These are phyloP conservation scores for Penicillium sclerotiorum DNA, from an alignment of 2,329 filamentous ascomycete species.

Conservation along the genomic window DNA sequence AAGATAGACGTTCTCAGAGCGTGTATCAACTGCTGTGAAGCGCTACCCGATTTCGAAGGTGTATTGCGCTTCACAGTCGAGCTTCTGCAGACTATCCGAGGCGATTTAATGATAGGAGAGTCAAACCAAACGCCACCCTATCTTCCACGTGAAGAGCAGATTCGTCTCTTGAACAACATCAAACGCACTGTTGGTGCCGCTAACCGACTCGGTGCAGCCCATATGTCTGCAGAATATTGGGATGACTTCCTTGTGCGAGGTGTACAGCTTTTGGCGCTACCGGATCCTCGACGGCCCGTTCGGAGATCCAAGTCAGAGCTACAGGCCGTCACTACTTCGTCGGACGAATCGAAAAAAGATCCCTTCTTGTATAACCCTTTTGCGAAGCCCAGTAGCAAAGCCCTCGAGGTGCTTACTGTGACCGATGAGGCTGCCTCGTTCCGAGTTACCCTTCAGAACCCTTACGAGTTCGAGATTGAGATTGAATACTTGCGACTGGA, in stretches of 20 bases:
- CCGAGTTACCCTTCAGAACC: conserved; percentile 84
- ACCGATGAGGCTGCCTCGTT: conserved; percentile 78
- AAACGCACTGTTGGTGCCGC: conserved; percentile 79
- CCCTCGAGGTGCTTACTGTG: conserved; percentile 70
- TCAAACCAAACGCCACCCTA: conserved; percentile 70
- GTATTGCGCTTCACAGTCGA: conserved; percentile 87
- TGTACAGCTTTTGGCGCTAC: conserved; percentile 68
- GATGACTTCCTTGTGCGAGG: conserved; percentile 89
- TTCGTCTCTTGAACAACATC: conserved; percentile 81
- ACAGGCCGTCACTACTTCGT: conserved; percentile 43
- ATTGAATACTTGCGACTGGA: conserved; percentile 80
- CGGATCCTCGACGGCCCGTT: conserved; percentile 64
- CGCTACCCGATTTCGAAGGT: conserved; percentile 85
- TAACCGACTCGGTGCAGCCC: conserved; percentile 69
- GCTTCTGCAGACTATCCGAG: conserved; percentile 73
- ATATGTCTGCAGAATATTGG: conserved; percentile 86
- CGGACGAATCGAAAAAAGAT: conserved; percentile 56
- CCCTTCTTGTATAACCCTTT: conserved; percentile 98
- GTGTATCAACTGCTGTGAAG: conserved; percentile 94
- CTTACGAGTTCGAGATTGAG: conserved; percentile 89
- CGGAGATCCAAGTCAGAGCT: conserved; percentile 62
- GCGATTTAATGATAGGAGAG: conserved; percentile 73
- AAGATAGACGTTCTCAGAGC: conserved; percentile 85
- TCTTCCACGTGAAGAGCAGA: conserved; percentile 79
- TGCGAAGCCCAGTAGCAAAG: conserved; percentile 63